Evolutionary conservation across 1,284 basidiomycete species (phyloP).

Genomic region (Athelia sp.): DNA sequence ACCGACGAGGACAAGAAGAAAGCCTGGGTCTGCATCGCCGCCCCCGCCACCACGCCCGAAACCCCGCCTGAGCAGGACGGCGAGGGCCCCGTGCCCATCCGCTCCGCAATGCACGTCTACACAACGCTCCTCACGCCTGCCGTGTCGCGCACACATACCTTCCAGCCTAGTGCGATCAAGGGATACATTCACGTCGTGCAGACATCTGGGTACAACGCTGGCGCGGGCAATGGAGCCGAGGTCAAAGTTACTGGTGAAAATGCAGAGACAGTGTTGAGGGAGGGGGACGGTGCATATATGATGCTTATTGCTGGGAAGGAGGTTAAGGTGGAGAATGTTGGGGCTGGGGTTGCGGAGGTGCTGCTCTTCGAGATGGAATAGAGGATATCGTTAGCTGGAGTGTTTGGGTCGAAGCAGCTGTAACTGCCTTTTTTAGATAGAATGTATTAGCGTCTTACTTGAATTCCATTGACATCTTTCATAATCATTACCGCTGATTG

Average conservation of each 20-base stretch:
- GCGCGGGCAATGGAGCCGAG: constrained; percentile 41
- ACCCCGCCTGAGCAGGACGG: constrained; percentile 61
- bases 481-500: no score
- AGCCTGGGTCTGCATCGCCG: constrained; percentile 65
- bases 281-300: constrained; percentile 64
- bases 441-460: no score
- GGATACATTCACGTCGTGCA: constrained; percentile 65
- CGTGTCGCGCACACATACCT: constrained; percentile 44
- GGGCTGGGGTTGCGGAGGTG: constrained; percentile 57
- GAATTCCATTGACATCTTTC: no score
- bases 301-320: constrained; percentile 18
- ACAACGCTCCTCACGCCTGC: constrained; percentile 62
- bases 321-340: constrained; percentile 54
- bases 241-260: constrained; percentile 41
- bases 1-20: constrained; percentile 56
- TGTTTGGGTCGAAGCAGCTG: no score
- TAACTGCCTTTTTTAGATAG: no score
- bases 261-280: no score
- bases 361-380: constrained; percentile 71
- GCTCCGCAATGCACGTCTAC: constrained; percentile 54
- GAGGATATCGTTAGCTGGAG: no score
- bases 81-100: constrained; percentile 69
- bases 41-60: constrained; percentile 52
- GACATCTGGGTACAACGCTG: constrained; percentile 69
- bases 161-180: constrained; percentile 32